Percentiles rank a stretch among this genome's conserved stretches.
phyloP scores from a whole-genome alignment of 1,139 yeast species.

The Candida sojae region DNA sequence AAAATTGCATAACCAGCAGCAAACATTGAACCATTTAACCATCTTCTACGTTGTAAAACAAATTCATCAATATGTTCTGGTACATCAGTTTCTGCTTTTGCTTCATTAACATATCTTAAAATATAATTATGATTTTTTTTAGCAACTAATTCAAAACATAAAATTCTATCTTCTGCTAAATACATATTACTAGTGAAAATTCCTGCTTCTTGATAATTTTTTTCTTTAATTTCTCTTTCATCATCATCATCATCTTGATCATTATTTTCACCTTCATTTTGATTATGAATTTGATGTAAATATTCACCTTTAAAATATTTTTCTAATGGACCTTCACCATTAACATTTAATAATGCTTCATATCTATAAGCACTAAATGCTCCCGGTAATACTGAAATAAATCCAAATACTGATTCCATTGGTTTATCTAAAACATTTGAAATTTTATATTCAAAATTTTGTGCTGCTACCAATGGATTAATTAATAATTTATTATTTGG shows the following conservation, averaged over 20 bases:
- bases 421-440: constrained; percentile 84
- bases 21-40: constrained; percentile 85
- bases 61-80: constrained; percentile 74
- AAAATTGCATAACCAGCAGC: constrained; percentile 77
- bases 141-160: constrained; percentile 83
- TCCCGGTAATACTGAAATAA: constrained; percentile 80
- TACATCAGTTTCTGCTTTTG: constrained; percentile 82
- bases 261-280: constrained; percentile 25
- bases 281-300: constrained; percentile 50
- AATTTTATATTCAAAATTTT: constrained; percentile 81
- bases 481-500: constrained; percentile 51
- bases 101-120: constrained; percentile 70
- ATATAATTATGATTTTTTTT: constrained; percentile 62
- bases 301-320: constrained; percentile 81
- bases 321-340: constrained; percentile 72
- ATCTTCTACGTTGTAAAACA: constrained; percentile 76
- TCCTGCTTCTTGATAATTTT: constrained; percentile 53
- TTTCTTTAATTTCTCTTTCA: constrained; percentile 43
- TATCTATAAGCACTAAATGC: constrained; percentile 86
- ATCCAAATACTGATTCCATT: constrained; percentile 80
- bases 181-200: constrained; percentile 83
- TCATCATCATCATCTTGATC: constrained; percentile 45
- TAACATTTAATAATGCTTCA: constrained; percentile 64
- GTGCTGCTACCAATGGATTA: constrained; percentile 82
- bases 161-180: constrained; percentile 80